Evolutionary conservation across 805 yeast species (phyloP).

Genomic region (Candida morakotiae): DNA sequence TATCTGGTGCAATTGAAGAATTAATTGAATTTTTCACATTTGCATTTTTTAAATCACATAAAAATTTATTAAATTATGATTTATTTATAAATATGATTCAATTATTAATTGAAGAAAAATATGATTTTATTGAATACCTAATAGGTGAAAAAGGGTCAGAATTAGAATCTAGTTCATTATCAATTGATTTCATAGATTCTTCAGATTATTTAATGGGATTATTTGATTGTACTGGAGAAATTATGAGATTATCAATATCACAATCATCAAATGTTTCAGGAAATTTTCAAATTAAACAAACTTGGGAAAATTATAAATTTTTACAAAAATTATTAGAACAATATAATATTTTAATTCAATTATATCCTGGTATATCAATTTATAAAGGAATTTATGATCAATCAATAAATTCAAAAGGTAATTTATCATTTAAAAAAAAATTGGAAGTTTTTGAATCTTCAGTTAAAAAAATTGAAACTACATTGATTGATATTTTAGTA

Average conservation of each 20-base stretch:
- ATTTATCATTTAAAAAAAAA: conserved; percentile 15
- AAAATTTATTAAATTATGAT: conserved; percentile 12
- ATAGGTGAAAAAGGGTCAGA: background rate
- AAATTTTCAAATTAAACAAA: conserved; percentile 9
- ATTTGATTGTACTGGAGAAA: conserved; percentile 40
- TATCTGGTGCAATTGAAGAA: conserved; percentile 23
- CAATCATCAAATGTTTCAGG: conserved; percentile 15
- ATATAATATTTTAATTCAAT: conserved; percentile 10
- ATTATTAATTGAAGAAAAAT: background rate
- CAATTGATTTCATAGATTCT: conserved; percentile 5
- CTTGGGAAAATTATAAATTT: conserved; percentile 12
- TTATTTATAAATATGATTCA: conserved; percentile 9
- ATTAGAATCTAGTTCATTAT: background rate
- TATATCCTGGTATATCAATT: conserved; percentile 16
- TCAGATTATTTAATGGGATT: conserved; percentile 37
- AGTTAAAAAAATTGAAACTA: conserved; percentile 19
- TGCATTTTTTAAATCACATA: conserved; percentile 13
- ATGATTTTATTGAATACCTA: conserved; percentile 2
- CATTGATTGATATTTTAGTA: conserved; percentile 18
- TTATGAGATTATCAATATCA: conserved; percentile 36
- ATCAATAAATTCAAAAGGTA: conserved; percentile 11
- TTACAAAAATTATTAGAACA: conserved; percentile 14
- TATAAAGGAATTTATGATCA: conserved; percentile 15
- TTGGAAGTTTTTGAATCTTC: conserved; percentile 20
- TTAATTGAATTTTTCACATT: conserved; percentile 24